phyloP scores from a whole-genome alignment of 2,329 filamentous ascomycete species.

The Didymella keratinophila region DNA sequence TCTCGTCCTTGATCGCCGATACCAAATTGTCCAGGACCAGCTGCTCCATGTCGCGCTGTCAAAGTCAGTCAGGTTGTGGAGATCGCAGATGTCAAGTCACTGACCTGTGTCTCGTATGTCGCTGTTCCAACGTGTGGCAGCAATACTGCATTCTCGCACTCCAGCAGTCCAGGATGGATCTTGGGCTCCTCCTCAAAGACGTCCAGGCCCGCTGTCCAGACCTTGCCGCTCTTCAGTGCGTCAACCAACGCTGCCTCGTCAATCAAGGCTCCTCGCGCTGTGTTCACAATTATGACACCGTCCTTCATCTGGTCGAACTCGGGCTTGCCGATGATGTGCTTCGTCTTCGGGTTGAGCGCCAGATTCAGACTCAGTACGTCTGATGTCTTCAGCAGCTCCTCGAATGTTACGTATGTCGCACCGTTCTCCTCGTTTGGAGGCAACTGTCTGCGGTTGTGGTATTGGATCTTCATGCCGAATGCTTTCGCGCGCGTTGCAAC shows the following conservation, averaged over 20 bases:
- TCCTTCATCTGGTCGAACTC: slow-evolving; percentile 64
- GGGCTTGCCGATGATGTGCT: slow-evolving; percentile 60
- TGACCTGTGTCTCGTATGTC: slow-evolving; percentile 66
- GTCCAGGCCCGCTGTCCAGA: slow-evolving; percentile 64
- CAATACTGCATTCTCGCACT: slow-evolving; percentile 61
- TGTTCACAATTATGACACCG: slow-evolving; percentile 66
- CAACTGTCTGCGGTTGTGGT: slow-evolving; percentile 61
- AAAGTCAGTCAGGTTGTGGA: slow-evolving; percentile 18
- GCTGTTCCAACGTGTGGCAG: slow-evolving; percentile 68
- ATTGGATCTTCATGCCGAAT: slow-evolving; percentile 66
- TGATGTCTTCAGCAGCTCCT: slow-evolving; percentile 61
- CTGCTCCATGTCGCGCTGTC: slow-evolving; percentile 64
- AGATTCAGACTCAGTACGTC: slow-evolving; percentile 65
- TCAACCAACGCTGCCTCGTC: slow-evolving; percentile 64
- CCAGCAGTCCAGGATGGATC: slow-evolving; percentile 60
- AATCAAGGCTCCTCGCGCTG: slow-evolving; percentile 64
- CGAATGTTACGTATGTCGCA: slow-evolving; percentile 64
- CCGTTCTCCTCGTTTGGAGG: slow-evolving; percentile 52
- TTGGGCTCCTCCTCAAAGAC: slow-evolving; percentile 66
- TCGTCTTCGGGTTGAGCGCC: slow-evolving; percentile 59
- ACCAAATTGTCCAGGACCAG: slow-evolving; percentile 66
- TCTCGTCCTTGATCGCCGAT: slow-evolving; percentile 63
- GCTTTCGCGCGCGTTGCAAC: slow-evolving; percentile 58
- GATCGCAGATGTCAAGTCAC: slow-evolving; percentile 4
- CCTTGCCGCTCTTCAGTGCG: slow-evolving; percentile 62